These are phyloP conservation scores for Ilyonectria destructans DNA, from an alignment of 2,329 filamentous ascomycete species.

Conservation along the genomic window DNA sequence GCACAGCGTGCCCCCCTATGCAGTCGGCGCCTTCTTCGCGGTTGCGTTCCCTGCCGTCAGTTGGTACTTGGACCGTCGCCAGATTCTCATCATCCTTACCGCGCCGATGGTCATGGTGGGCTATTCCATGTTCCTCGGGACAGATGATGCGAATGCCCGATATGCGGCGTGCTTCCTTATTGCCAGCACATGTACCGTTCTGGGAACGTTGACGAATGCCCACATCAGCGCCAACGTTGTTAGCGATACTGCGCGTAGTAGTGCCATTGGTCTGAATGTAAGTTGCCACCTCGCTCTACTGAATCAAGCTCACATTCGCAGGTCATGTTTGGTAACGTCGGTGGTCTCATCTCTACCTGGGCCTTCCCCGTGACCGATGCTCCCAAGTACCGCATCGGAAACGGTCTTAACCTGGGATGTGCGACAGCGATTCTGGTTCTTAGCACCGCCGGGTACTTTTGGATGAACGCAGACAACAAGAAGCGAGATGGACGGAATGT, in stretches of 20 bases:
- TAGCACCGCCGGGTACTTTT: conserved; percentile 66
- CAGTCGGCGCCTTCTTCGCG: conserved; percentile 75
- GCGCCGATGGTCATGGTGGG: conserved; percentile 74
- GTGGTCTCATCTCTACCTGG: conserved; percentile 78
- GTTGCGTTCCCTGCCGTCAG: conserved; percentile 71
- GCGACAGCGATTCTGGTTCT: conserved; percentile 70
- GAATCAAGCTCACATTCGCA: conserved; percentile 25
- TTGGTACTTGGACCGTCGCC: conserved; percentile 69
- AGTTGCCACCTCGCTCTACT: conserved; percentile 15
- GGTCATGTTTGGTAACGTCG: conserved; percentile 62
- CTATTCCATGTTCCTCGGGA: conserved; percentile 77
- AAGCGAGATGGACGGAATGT: conserved; percentile 69
- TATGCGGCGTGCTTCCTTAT: conserved; percentile 78
- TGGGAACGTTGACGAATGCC: conserved; percentile 75
- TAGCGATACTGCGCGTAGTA: conserved; percentile 75
- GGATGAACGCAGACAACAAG: conserved; percentile 77
- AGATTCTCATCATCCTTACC: conserved; percentile 69
- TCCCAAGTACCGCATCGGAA: conserved; percentile 79
- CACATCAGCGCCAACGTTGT: conserved; percentile 77
- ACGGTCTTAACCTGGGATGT: conserved; percentile 75
- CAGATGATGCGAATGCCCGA: conserved; percentile 61
- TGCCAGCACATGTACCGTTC: conserved; percentile 72
- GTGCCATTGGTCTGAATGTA: conserved; percentile 68
- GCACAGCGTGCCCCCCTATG: conserved; percentile 76
- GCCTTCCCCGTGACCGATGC: conserved; percentile 74